Evolutionary conservation across 2,329 filamentous ascomycete genomes (phyloP).

Genomic region (Xenosphaeropsis pyriputrescens): DNA sequence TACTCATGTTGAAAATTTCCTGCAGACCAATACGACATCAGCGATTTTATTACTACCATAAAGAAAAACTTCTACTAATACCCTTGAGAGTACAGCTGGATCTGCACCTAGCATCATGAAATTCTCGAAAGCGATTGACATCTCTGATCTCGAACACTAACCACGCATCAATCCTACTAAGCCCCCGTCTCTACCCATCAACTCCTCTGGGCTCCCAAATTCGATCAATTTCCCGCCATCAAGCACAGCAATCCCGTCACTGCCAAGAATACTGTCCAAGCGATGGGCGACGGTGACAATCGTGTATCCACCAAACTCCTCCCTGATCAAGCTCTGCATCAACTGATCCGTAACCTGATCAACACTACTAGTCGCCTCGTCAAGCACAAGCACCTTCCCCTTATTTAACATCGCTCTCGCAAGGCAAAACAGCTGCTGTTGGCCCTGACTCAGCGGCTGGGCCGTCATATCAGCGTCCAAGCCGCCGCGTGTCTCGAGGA

Average conservation of each 20-base stretch:
- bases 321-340: conserved; percentile 77
- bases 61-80: no score
- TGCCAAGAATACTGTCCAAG: conserved; percentile 85
- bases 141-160: no score
- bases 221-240: conserved; percentile 79
- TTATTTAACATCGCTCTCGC: conserved; percentile 70
- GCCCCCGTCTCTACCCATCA: conserved; percentile 32
- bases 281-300: conserved; percentile 90
- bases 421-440: conserved; percentile 80
- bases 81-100: no score
- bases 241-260: conserved; percentile 88
- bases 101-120: no score
- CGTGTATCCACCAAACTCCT: conserved; percentile 54
- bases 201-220: conserved; percentile 68
- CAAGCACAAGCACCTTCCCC: conserved; percentile 87
- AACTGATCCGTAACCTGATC: conserved; percentile 44
- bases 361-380: conserved; percentile 49
- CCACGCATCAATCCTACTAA: no score
- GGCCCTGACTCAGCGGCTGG: conserved; percentile 66
- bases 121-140: no score
- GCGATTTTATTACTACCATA: no score
- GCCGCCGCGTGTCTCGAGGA: conserved; percentile 22
- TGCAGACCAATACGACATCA: no score
- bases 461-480: conserved; percentile 29
- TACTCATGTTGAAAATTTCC: no score